phyloP scores from a whole-genome alignment of 352 stramenopile species.

The Pythium brachiatum region DNA sequence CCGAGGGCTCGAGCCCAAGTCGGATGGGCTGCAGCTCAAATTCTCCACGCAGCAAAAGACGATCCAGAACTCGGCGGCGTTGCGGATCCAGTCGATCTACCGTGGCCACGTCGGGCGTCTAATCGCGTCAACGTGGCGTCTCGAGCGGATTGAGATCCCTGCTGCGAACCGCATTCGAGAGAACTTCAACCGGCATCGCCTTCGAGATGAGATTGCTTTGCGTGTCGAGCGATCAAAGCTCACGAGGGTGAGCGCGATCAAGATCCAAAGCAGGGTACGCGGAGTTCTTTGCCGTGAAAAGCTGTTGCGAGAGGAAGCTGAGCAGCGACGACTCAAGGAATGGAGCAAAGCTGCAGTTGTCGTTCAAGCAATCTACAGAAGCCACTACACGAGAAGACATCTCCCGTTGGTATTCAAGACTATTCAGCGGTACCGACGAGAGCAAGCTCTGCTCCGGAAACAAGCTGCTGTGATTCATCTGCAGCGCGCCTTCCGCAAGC shows the following conservation, averaged over 20 bases:
- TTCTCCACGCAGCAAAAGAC: slow-evolving; percentile 73
- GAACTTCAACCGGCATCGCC: slow-evolving; percentile 45
- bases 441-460: slow-evolving; percentile 38
- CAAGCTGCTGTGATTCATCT: slow-evolving; percentile 43
- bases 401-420: slow-evolving; percentile 55
- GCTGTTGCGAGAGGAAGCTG: slow-evolving; percentile 28
- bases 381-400: slow-evolving; percentile 53
- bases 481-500: slow-evolving; percentile 53
- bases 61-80: slow-evolving; percentile 62
- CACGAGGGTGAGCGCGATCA: slow-evolving; percentile 32
- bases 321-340: slow-evolving; percentile 31
- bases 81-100: slow-evolving; percentile 71
- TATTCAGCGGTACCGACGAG: slow-evolving; percentile 55
- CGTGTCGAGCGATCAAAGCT: slow-evolving; percentile 36
- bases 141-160: slow-evolving; percentile 50
- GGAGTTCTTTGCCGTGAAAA: slow-evolving; percentile 45
- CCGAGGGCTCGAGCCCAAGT: slow-evolving; percentile 55
- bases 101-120: slow-evolving; percentile 50
- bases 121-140: slow-evolving; percentile 51
- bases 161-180: slow-evolving; percentile 46
- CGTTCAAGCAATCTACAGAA: slow-evolving; percentile 58
- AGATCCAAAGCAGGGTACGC: slow-evolving; percentile 58
- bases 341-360: slow-evolving; percentile 48
- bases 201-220: slow-evolving; percentile 37
- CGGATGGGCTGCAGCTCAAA: slow-evolving; percentile 54